A percentile compares a stretch with the other conserved stretches of the same genome.
Conservation (phyloP, 148 eudicot genomes). For the Euryodendron excelsum region DNA sequence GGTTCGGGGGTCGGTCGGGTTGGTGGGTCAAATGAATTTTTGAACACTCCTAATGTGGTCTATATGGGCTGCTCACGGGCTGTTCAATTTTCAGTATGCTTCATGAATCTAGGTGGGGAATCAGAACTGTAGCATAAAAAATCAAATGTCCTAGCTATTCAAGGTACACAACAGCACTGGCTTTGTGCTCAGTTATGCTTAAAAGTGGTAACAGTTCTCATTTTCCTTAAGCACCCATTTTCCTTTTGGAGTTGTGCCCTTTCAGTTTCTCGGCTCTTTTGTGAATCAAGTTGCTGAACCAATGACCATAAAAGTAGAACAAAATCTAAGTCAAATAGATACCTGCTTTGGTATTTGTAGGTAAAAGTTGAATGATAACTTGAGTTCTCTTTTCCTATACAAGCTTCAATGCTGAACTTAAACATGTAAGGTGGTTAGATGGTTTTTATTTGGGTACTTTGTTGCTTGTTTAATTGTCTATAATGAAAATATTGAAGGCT, state of each 20-base stretch:
- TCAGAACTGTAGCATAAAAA: too few species aligned
- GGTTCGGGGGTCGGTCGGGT: too few species aligned
- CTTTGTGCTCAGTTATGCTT: too few species aligned
- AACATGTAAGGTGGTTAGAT: not conserved
- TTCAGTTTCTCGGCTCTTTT: not conserved
- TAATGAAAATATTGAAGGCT: not conserved
- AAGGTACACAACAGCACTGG: not conserved
- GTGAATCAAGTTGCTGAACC: not conserved
- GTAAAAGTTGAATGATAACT: not conserved
- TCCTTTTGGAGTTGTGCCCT: not conserved
- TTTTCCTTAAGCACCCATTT: not conserved
- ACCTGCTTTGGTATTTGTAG: not conserved
- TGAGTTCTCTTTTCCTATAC: not conserved
- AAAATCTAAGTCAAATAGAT: not conserved
- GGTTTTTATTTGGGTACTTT: not conserved
- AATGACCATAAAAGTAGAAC: too few species aligned
- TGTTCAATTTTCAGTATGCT: not conserved
- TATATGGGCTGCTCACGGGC: conserved; percentile 3
- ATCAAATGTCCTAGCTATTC: too few species aligned
- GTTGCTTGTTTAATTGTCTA: not conserved
- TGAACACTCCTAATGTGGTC: too few species aligned
- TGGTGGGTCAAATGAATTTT: too few species aligned
- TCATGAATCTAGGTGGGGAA: too few species aligned
- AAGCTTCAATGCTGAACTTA: too few species aligned
- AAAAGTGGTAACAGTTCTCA: too few species aligned